phyloP scores from a whole-genome alignment of 1,284 basidiomycete species.

The Microstroma glucosiphilum region DNA sequence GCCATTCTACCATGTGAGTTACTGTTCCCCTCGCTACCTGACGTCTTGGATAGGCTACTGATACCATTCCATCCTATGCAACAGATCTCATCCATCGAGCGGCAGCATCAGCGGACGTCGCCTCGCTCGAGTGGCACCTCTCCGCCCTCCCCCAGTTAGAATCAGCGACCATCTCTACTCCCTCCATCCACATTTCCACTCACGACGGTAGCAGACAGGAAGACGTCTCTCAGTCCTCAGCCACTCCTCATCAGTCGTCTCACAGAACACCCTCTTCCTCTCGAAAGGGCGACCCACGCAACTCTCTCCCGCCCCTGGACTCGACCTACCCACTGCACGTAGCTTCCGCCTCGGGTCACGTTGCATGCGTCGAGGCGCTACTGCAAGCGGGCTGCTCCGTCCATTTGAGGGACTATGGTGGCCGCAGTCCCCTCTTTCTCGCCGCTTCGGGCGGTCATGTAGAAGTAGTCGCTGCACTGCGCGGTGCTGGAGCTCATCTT shows the following conservation, averaged over 20 bases:
- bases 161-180: constrained; percentile 15
- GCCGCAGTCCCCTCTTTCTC: constrained; percentile 64
- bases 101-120: constrained; percentile 18
- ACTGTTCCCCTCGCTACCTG: too few species aligned
- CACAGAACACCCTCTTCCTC: constrained; percentile 7
- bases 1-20: constrained; percentile 13
- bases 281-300: background rate
- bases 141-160: constrained; percentile 14
- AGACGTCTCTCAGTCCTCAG: constrained; percentile 20
- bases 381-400: constrained; percentile 77
- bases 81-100: constrained; percentile 28
- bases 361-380: constrained; percentile 59
- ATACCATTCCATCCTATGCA: too few species aligned
- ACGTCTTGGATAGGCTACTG: too few species aligned
- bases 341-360: constrained; percentile 66
- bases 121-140: constrained; percentile 28
- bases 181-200: constrained; percentile 5
- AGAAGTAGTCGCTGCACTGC: constrained; percentile 30
- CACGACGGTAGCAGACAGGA: constrained; percentile 1
- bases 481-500: constrained; percentile 44
- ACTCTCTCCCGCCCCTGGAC: constrained; percentile 22
- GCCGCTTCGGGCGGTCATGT: constrained; percentile 40
- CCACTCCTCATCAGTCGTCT: constrained; percentile 23
- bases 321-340: constrained; percentile 66
- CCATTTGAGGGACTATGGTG: constrained; percentile 63